Evolutionary conservation across 2,329 filamentous ascomycete species (phyloP), one percentile per base, ranked within the genome.

Genomic region (Colletotrichum lindemuthianum): DNA sequence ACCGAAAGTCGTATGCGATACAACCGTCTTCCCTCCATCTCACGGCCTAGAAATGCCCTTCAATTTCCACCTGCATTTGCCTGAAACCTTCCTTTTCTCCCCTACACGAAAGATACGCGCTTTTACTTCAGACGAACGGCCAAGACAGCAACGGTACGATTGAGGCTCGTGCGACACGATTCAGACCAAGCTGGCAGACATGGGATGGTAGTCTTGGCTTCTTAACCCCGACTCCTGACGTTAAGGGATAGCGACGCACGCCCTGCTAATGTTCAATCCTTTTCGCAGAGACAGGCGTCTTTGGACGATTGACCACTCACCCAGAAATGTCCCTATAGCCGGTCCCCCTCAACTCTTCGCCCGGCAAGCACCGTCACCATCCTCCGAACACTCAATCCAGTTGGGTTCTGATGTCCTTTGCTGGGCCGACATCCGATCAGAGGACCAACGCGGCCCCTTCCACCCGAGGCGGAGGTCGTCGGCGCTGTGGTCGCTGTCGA

Each of bases 21-120:
- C 61, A 52, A 56, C 57, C 57, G 12, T 41, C 24, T 54, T 39
- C 43, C 15, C 45, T 32, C 16, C 16, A 24, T 47, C 41, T 41
- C 12, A 15, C 55, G 45, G 36, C 32, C 49, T 33, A 33, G 41
- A 51, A 16, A 32, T 52, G 40, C 51, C 61, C 58, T 61, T 34
- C 51, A 65, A 65, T 65, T 57, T 65, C 61, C 61, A 43, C 51
- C 39, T 56, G 51, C 58, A 56, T 65, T 61, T 47, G 50, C 40
- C 58, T 57, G 58, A 65, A 65, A 65, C 61, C 41, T 45, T 39
- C 37, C 15, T 51, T 44, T 11, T 48, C 32, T 40, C 37, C 33
- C 11, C 15, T 54, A 48, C 37, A n/a, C n/a, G 15, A 45, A 34
- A 16, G 8, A 12, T 54, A 48, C 32, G 16, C n/a, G 15, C 10